phyloP scores from a whole-genome alignment of 352 stramenopile species.

The Aphanomyces stellatus region DNA sequence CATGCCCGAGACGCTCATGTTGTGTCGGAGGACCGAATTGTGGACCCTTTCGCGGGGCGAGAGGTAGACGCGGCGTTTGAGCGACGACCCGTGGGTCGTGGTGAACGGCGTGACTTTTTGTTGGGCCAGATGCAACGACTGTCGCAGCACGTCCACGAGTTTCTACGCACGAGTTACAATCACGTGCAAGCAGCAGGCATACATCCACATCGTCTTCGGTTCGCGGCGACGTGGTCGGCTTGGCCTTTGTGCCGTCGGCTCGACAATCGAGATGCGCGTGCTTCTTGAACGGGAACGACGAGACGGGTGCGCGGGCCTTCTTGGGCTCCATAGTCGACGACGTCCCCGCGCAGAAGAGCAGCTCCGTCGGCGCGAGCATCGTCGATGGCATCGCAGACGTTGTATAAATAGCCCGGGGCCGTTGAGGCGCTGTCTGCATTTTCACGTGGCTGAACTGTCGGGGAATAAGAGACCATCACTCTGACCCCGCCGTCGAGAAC shows the following conservation, averaged over 20 bases:
- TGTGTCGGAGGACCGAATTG: not conserved
- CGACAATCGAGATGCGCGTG: not conserved
- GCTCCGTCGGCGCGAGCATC: not conserved
- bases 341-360: not conserved
- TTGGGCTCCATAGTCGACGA: not conserved
- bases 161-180: not conserved
- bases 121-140: not conserved
- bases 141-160: not conserved
- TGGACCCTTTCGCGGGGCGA: not conserved
- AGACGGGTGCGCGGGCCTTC: not conserved
- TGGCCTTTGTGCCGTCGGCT: not conserved
- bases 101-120: not conserved
- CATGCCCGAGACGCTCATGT: not conserved
- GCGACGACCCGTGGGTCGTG: not conserved
- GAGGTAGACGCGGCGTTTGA: slow-evolving; percentile 6
- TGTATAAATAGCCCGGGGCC: not conserved
- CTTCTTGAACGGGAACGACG: not conserved
- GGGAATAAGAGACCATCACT: not conserved
- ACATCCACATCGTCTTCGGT: slow-evolving; percentile 4
- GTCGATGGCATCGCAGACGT: not conserved
- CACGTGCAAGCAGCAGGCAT: not conserved
- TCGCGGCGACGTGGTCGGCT: not conserved
- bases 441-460: not conserved
- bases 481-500: no score
- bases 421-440: not conserved